Evolutionary conservation across 2,329 filamentous ascomycete species (phyloP).

Genomic region (Trichoderma sp.): DNA sequence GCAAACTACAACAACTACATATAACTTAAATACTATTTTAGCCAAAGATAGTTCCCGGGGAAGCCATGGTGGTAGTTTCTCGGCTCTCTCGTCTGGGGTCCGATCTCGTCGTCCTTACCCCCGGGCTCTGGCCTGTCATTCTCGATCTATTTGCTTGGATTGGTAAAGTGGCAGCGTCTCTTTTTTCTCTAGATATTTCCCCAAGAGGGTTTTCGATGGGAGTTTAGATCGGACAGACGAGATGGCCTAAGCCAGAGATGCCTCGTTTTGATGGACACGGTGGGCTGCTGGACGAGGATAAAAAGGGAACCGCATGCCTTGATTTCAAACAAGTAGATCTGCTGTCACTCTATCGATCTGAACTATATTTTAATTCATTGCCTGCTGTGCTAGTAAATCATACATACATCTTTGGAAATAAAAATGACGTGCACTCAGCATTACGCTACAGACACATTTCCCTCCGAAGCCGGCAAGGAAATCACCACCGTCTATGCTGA

Average conservation of each 20-base stretch:
- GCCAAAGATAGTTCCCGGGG: background rate
- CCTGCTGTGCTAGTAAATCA: background rate
- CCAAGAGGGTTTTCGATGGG: background rate
- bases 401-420: background rate
- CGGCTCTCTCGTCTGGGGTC: background rate
- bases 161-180: background rate
- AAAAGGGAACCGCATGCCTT: background rate
- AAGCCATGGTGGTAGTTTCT: background rate
- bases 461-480: conserved; percentile 26
- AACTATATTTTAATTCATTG: background rate
- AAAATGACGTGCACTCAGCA: conserved; percentile 21
- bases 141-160: conserved; percentile 14
- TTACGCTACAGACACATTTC: conserved; percentile 19
- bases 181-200: background rate
- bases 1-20: background rate
- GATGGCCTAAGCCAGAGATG: background rate
- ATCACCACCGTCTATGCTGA: conserved; percentile 24
- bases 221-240: background rate
- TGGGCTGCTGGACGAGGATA: background rate
- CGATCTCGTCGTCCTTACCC: background rate
- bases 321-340: background rate
- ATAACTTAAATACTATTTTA: background rate
- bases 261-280: background rate
- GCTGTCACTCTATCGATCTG: background rate
- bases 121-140: background rate